Base-by-base conservation (phyloP, 768 basidiomycete genomes). In the Lentinus tigrinus region DNA sequence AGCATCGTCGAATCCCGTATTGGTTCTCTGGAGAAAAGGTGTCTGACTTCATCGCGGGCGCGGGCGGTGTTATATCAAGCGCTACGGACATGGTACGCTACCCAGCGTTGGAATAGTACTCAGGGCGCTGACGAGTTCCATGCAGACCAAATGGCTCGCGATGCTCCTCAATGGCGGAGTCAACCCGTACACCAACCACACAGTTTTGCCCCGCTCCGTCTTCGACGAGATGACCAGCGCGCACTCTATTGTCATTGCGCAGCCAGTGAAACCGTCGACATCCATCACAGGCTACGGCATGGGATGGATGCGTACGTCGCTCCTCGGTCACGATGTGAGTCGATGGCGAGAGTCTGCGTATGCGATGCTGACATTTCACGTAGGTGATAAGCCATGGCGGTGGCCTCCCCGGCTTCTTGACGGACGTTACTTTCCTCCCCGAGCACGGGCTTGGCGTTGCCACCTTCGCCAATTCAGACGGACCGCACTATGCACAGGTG, bases 21-120 rank as follows among this genome's bases (percentile, higher is more conserved):
- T 71, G 63, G 60, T 68, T 74, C n/a, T 56, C 54, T 1, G 73
- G 75, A 49, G 60, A 70, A 0, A 1, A 16, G 6, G 23, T 37
- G 8, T 63, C 55, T 6, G 62, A 67, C 0, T 26, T 70, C n/a
- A 61, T 65, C n/a, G 73, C 77, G 2, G 78, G 78, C 7, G 57
- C 78, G 0, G 78, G 76, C 2, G 80, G 78, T 2, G 39, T 81
- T 17, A 75, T 79, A 21, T 77, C 79, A 27, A 77, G 59, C 24
- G 70, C 69, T 0, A 56, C 71, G 17, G 80, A 81, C 36, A 70
- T 82, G 74, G 80, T 76, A 24, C 11, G 75, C 62, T 7, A 17
- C 8, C 16, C 40, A 47, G 40, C 4, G 40, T 34, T n/a, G 13
- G 34, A 4, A 16, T 7, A 19, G 48, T 17, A n/a, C 24, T 44